Base-by-base conservation (phyloP, 495 filamentous ascomycete genomes). In the Cryomyces antarcticus region DNA sequence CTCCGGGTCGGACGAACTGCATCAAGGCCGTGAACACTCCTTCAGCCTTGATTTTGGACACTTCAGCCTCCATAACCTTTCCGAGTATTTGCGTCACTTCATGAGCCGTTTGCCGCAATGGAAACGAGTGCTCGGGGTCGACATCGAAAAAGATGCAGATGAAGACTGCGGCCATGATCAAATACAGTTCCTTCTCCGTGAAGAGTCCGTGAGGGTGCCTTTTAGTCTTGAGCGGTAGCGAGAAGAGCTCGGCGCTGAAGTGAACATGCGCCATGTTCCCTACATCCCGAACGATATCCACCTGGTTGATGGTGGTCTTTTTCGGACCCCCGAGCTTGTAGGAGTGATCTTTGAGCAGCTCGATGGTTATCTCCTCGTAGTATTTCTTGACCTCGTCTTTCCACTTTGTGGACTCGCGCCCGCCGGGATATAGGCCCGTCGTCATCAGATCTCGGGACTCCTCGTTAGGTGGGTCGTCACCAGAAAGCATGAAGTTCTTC, bases 81-180 rank as follows among this genome's bases (percentile, higher is more conserved):
- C 56, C 56, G 6, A 62, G 54, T 11, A 30, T 34, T 30, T 55
- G 50, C 9, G 52, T 54, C 4, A 53, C 56, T 33, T 48, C 46
- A 31, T 61, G 52, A 1, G 75, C 69, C 35, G 64, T 60, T 35
- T 72, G 63, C 30, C 72, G 72, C 1, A 76, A 66, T 35, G 65
- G 64, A 60, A 78, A 80, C 4, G 77, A 73, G 36, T 72, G 68
- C 0, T 63, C 68, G n/a, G 70, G 63, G 49, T 84, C 79, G 24
- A 64, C 62, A 49, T 81, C 75, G 38, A 76, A 76, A 50, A 80
- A 77, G 39, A 79, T 69, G 48, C 66, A 73, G 17, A 65, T 66
- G 50, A 74, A 77, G 33, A 82, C 64, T 35, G 72, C 58, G 5
- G 69, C 60, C 52, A 79, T 57, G 39, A 74, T 58, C 29, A 65